A percentile compares a stretch with the other conserved stretches of the same genome.
Evolutionary conservation across 495 filamentous ascomycete species (phyloP).

Genomic region (Platismatia glauca): DNA sequence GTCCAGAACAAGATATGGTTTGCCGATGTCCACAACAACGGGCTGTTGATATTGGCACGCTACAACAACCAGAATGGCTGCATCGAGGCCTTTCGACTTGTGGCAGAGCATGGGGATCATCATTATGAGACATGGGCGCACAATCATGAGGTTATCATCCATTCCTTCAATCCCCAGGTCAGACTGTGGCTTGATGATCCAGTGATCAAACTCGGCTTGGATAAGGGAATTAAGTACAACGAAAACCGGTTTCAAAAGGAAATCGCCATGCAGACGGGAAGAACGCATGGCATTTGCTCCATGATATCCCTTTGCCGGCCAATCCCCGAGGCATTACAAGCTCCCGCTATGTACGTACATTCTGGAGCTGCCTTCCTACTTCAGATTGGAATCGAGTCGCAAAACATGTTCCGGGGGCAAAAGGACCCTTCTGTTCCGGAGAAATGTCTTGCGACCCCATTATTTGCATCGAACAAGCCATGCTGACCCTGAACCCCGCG

Average conservation of each 20-base stretch:
- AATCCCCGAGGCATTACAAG: constrained; percentile 32
- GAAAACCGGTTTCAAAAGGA: constrained; percentile 31
- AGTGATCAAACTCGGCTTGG: constrained; percentile 48
- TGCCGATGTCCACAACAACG: constrained; percentile 53
- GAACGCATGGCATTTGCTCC: constrained; percentile 37
- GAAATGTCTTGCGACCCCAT: no score
- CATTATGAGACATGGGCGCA: constrained; percentile 53
- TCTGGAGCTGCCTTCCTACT: no score
- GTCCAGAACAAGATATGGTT: constrained; percentile 78
- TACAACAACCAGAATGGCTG: constrained; percentile 63
- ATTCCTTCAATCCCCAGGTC: constrained; percentile 60
- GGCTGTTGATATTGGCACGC: constrained; percentile 55
- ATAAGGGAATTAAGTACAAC: constrained; percentile 15
- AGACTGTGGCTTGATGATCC: constrained; percentile 63
- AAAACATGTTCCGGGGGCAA: no score
- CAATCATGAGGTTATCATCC: constrained; percentile 62
- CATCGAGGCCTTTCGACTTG: constrained; percentile 73
- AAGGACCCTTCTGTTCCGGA: no score
- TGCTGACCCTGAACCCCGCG: no score
- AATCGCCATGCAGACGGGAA: constrained; percentile 46
- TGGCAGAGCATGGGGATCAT: constrained; percentile 48
- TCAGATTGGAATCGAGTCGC: no score
- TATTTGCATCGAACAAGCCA: no score
- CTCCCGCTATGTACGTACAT: constrained; percentile 33
- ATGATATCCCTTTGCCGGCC: constrained; percentile 37